Conservation (phyloP, 2,329 filamentous ascomycete species). For the Diaporthe ampelina region DNA sequence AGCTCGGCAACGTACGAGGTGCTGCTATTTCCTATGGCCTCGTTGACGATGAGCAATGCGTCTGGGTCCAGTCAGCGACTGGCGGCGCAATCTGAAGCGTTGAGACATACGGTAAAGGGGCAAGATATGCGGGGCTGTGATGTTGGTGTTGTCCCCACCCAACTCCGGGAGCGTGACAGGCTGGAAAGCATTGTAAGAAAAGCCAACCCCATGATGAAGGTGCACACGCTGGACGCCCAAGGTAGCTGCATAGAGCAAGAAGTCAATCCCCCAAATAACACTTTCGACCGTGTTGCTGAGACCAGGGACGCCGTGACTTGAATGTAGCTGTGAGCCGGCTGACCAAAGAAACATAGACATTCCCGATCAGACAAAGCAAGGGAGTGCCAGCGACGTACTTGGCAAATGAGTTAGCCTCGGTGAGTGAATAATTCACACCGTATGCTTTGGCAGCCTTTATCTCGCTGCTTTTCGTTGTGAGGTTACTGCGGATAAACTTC, state of each 20-base stretch:
- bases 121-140: neutral
- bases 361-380: neutral
- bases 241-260: neutral
- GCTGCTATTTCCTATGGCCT: neutral
- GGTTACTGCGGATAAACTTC: conserved; percentile 1
- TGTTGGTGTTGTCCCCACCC: neutral
- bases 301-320: conserved; percentile 5
- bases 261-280: neutral
- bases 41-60: conserved; percentile 9
- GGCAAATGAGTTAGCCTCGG: conserved; percentile 9
- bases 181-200: neutral
- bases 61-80: neutral
- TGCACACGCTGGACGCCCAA: neutral
- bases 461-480: neutral
- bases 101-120: neutral
- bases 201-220: conserved; percentile 1
- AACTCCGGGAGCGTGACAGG: neutral
- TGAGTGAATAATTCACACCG: conserved; percentile 5
- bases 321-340: neutral
- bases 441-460: conserved; percentile 7
- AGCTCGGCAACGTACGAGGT: neutral
- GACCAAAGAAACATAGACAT: neutral
- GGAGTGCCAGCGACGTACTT: neutral
- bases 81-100: neutral
- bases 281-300: conserved; percentile 14